A percentile compares a stretch with the other conserved stretches of the same genome.
Conservation (phyloP, 331 rosid species). For the Rosa hybrid region DNA sequence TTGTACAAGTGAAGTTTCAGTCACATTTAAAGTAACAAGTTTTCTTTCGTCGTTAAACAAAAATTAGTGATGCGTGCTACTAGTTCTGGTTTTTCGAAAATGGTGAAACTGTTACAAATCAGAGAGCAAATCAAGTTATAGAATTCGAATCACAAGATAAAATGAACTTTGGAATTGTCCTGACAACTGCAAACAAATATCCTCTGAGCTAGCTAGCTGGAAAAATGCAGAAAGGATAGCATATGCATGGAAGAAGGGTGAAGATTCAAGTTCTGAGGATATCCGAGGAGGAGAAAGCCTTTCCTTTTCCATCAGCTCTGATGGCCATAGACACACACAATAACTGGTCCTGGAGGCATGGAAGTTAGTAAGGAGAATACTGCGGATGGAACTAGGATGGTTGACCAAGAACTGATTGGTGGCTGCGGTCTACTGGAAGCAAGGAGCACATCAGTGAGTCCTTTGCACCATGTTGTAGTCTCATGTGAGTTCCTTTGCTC, state of each 20-base stretch:
- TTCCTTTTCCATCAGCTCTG: not conserved
- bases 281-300: not conserved
- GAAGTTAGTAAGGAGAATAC: not conserved
- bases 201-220: not conserved
- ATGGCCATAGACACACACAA: not conserved
- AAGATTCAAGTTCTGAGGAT: not conserved
- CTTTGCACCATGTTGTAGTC: not conserved
- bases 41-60: too few species aligned
- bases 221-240: not conserved
- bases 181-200: not conserved
- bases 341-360: not conserved
- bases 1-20: not conserved
- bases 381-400: conserved; percentile 9
- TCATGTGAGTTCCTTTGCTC: not conserved
- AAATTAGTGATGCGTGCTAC: too few species aligned
- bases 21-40: not conserved
- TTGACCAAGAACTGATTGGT: not conserved
- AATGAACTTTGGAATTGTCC: not conserved
- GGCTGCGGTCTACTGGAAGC: not conserved
- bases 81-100: too few species aligned
- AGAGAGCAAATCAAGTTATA: not conserved
- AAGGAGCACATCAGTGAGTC: not conserved
- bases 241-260: not conserved
- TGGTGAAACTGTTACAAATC: not conserved
- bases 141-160: not conserved